Evolutionary conservation across 441 rosid species (phyloP).

Genomic region (Gossypium trilobum): DNA sequence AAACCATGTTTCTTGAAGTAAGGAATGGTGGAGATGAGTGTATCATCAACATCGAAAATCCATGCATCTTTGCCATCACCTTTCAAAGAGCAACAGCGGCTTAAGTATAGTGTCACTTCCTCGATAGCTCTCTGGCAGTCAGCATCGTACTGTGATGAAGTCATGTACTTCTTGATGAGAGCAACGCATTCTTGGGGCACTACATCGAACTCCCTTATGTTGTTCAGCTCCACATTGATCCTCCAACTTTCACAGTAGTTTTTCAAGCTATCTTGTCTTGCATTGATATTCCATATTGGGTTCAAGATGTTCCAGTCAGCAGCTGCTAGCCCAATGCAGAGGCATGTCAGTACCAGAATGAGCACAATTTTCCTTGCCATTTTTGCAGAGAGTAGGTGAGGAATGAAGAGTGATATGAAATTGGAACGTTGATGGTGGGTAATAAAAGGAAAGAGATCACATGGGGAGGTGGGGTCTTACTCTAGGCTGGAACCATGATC

Average conservation of each 20-base stretch:
- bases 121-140: constrained; percentile 41
- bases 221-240: constrained; percentile 54
- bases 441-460: not conserved
- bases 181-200: constrained; percentile 52
- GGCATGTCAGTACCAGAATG: constrained; percentile 26
- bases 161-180: constrained; percentile 45
- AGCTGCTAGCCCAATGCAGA: constrained; percentile 27
- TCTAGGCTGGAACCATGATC: not conserved
- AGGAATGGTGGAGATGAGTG: constrained; percentile 55
- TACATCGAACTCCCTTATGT: constrained; percentile 42
- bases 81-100: constrained; percentile 28
- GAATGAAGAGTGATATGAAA: not conserved
- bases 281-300: constrained; percentile 20
- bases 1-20: constrained; percentile 49
- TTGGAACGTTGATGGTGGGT: not conserved
- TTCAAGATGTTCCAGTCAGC: constrained; percentile 72
- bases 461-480: constrained; percentile 6
- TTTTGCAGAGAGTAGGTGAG: not conserved
- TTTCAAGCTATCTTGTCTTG: constrained; percentile 22
- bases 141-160: constrained; percentile 41
- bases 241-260: constrained; percentile 71
- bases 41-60: constrained; percentile 60
- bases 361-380: constrained; percentile 33
- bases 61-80: constrained; percentile 55
- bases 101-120: constrained; percentile 35